phyloP scores from a whole-genome alignment of 192 early-diverging fungal species.

The Entomortierella parvispora region DNA sequence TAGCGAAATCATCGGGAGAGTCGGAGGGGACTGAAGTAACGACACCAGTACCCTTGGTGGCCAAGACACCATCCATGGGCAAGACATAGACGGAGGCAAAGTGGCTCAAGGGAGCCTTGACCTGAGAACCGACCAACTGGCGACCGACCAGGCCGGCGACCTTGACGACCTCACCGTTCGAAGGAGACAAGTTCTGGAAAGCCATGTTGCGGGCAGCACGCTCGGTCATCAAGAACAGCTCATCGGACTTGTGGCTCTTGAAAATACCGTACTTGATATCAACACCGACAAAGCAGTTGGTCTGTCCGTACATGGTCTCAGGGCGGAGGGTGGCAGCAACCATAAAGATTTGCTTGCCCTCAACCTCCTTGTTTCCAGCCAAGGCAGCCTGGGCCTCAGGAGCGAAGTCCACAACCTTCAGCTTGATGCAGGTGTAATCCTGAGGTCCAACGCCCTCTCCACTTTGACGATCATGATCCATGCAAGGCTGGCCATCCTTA shows the following conservation, averaged over 20 bases:
- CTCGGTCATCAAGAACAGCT: slow-evolving; percentile 88
- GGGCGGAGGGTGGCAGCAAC: slow-evolving; percentile 97
- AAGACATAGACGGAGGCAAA: slow-evolving; percentile 89
- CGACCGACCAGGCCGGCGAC: slow-evolving; percentile 82
- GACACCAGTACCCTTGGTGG: slow-evolving; percentile 97
- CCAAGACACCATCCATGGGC: slow-evolving; percentile 96
- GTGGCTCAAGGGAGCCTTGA: slow-evolving; percentile 86
- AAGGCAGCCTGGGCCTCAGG: slow-evolving; percentile 55
- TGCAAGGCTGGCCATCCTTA: slow-evolving; percentile 95
- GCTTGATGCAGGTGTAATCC: slow-evolving; percentile 97
- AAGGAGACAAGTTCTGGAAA: slow-evolving; percentile 85
- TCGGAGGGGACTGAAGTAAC: slow-evolving; percentile 99
- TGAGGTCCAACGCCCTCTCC: slow-evolving; percentile 95
- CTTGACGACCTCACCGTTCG: slow-evolving; percentile 73
- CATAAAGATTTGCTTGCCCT: slow-evolving; percentile 84
- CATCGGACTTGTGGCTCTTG: slow-evolving; percentile 77
- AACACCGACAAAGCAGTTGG: slow-evolving; percentile 97
- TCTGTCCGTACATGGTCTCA: slow-evolving; percentile 99
- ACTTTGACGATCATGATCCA: slow-evolving; percentile 97
- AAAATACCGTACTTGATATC: slow-evolving; percentile 93
- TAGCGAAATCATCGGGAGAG: slow-evolving; percentile 96
- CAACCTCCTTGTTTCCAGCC: slow-evolving; percentile 49
- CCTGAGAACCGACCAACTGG: slow-evolving; percentile 87
- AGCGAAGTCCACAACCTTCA: slow-evolving; percentile 81
- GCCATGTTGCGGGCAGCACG: slow-evolving; percentile 98